Conservation (phyloP, 2,329 filamentous ascomycete genomes). For the Rasamsonia emersonii region DNA sequence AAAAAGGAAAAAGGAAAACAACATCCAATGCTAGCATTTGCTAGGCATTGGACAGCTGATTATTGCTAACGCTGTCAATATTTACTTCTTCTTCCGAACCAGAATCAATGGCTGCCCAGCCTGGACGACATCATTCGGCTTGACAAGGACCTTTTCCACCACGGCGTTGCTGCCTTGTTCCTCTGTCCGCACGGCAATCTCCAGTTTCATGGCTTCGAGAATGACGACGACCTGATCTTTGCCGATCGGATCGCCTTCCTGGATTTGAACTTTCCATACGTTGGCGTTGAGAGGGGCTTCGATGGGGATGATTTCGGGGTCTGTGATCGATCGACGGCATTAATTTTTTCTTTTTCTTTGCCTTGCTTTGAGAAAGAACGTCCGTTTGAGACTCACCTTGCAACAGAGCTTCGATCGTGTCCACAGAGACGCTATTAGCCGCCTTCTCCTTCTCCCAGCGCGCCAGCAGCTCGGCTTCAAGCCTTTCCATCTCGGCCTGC, state of each 20-base stretch:
- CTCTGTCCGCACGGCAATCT: constrained; percentile 38
- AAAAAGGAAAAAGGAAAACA: too few relatives aligned
- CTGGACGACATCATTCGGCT: constrained; percentile 31
- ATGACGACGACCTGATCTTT: constrained; percentile 38
- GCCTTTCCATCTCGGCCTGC: constrained; percentile 36
- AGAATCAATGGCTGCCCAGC: too few relatives aligned
- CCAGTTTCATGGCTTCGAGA: constrained; percentile 52
- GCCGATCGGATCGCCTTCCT: constrained; percentile 34
- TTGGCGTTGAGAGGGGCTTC: constrained; percentile 42
- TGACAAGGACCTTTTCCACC: constrained; percentile 33
- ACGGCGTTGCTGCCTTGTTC: constrained; percentile 17
- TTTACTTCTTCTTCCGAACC: too few relatives aligned
- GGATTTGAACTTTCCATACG: constrained; percentile 45
- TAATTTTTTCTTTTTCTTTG: neutral
- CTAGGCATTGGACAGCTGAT: too few relatives aligned
- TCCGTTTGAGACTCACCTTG: constrained; percentile 27
- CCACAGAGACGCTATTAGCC: constrained; percentile 42
- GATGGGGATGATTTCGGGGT: constrained; percentile 29
- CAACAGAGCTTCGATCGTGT: constrained; percentile 42
- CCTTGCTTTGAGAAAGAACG: neutral
- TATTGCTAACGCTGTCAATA: too few relatives aligned
- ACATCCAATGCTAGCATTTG: too few relatives aligned
- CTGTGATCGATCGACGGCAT: too few relatives aligned
- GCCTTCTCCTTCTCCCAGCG: constrained; percentile 35
- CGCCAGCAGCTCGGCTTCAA: constrained; percentile 29